These are phyloP conservation scores for Alternaria angustiovoidea DNA, from an alignment of 2,329 filamentous ascomycete species.

Conservation along the genomic window DNA sequence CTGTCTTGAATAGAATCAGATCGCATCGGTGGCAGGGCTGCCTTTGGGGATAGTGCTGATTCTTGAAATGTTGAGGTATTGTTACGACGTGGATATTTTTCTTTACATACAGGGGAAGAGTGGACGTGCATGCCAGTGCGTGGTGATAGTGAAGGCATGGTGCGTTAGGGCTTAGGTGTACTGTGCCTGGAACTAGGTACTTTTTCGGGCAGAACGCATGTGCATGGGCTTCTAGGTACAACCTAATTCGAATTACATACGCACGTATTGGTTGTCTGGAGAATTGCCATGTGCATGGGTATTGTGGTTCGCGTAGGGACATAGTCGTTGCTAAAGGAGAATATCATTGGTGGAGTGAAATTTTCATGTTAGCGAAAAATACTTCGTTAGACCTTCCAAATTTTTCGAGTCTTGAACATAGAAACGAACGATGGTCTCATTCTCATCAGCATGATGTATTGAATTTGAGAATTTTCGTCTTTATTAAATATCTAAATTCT, in stretches of 20 bases:
- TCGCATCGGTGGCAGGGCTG: background rate
- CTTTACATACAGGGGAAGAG: background rate
- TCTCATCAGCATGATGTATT: too few species aligned
- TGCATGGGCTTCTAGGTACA: background rate
- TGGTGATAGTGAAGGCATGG: background rate
- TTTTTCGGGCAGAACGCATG: background rate
- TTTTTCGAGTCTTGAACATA: accelerated
- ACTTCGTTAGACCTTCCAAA: background rate
- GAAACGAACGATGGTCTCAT: too few species aligned
- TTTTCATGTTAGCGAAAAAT: background rate
- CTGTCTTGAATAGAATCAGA: background rate
- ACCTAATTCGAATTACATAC: too few species aligned
- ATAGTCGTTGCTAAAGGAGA: background rate
- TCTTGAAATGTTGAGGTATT: background rate
- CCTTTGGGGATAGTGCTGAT: background rate
- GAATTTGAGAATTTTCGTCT: too few species aligned
- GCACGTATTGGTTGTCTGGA: background rate
- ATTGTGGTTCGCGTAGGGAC: background rate
- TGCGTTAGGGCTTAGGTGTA: background rate
- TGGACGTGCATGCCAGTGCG: background rate
- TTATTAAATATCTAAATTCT: background rate
- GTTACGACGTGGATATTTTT: background rate
- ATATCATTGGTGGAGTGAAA: background rate
- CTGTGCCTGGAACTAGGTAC: background rate
- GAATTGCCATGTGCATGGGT: background rate